These are phyloP conservation scores for Yamadazyma spencermartinsiae DNA, from an alignment of 1,139 yeast genomes.

Conservation along the genomic window DNA sequence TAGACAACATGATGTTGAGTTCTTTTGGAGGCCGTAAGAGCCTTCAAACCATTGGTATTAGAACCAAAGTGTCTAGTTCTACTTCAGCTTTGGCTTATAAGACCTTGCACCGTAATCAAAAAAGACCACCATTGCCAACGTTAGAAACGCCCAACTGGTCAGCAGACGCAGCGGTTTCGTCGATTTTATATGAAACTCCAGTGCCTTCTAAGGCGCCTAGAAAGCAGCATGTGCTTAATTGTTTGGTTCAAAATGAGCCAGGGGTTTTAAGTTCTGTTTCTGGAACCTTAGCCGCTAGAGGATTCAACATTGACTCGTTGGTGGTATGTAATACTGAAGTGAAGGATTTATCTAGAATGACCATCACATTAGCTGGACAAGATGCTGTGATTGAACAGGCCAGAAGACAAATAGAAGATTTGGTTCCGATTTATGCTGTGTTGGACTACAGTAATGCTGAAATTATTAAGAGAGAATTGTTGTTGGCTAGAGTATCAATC, in stretches of 20 bases:
- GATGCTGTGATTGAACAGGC: conserved; percentile 98
- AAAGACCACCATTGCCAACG: conserved; percentile 92
- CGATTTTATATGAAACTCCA: conserved; percentile 94
- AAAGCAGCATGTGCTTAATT: conserved; percentile 88
- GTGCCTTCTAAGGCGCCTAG: conserved; percentile 64
- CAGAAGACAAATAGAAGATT: conserved; percentile 95
- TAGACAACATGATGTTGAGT: conserved; percentile 5
- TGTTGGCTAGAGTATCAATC: conserved; percentile 86
- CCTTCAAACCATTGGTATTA: conserved; percentile 4
- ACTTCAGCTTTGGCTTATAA: conserved; percentile 97
- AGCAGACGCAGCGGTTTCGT: conserved; percentile 92
- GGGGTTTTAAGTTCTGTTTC: conserved; percentile 94
- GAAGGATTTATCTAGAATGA: conserved; percentile 93
- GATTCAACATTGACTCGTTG: conserved; percentile 94
- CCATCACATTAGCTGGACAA: conserved; percentile 90
- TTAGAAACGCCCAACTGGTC: conserved; percentile 94
- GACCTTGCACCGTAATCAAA: conserved; percentile 80
- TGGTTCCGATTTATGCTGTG: conserved; percentile 98
- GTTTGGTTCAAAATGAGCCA: conserved; percentile 97
- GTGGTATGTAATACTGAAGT: conserved; percentile 98
- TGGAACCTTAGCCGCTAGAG: conserved; percentile 96
- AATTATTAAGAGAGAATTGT: conserved; percentile 85
- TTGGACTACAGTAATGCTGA: conserved; percentile 90
- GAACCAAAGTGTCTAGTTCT: conserved; percentile 46
- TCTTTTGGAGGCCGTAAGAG: conserved; percentile 6